Evolutionary conservation across 441 rosid genomes (phyloP).

Genomic region (Gossypium schwendimanii): DNA sequence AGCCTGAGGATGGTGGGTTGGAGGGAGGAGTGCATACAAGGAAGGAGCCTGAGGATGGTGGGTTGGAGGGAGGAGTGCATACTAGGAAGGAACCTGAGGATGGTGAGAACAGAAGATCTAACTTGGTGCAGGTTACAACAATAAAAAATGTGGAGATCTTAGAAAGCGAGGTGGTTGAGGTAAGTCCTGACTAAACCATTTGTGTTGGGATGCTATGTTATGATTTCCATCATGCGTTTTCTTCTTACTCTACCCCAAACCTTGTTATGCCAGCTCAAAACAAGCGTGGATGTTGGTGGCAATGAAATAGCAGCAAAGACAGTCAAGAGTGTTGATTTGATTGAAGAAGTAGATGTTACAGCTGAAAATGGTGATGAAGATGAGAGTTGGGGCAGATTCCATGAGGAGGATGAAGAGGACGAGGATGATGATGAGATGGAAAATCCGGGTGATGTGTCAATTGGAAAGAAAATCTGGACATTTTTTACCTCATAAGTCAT

Average conservation of each 20-base stretch:
- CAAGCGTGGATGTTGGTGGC: conserved; percentile 25
- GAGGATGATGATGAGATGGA: conserved; percentile 42
- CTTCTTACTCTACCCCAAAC: neutral
- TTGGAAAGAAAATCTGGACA: conserved; percentile 76
- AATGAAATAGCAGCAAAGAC: conserved; percentile 28
- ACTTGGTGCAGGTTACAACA: conserved; percentile 30
- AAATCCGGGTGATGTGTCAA: conserved; percentile 51
- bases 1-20: conserved; percentile 26
- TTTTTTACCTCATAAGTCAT: conserved; percentile 70
- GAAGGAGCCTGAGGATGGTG: conserved; percentile 27
- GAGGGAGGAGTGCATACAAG: conserved; percentile 12
- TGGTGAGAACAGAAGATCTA: conserved; percentile 29
- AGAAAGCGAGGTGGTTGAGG: conserved; percentile 34
- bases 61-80: conserved; percentile 16
- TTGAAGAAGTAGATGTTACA: conserved; percentile 35
- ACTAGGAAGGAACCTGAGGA: neutral
- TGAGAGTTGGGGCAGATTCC: conserved; percentile 37
- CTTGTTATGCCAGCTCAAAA: conserved; percentile 38
- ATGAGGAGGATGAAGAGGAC: conserved; percentile 37
- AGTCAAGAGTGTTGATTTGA: conserved; percentile 31
- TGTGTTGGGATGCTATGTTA: conserved; percentile 6
- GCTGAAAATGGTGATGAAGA: conserved; percentile 38
- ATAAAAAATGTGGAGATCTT: conserved; percentile 27
- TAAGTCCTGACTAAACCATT: conserved; percentile 20
- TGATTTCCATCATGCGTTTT: conserved; percentile 6